These are phyloP conservation scores for Chrysoporthe austroafricana DNA, from an alignment of 2,329 filamentous ascomycete genomes.

Conservation along the genomic window DNA sequence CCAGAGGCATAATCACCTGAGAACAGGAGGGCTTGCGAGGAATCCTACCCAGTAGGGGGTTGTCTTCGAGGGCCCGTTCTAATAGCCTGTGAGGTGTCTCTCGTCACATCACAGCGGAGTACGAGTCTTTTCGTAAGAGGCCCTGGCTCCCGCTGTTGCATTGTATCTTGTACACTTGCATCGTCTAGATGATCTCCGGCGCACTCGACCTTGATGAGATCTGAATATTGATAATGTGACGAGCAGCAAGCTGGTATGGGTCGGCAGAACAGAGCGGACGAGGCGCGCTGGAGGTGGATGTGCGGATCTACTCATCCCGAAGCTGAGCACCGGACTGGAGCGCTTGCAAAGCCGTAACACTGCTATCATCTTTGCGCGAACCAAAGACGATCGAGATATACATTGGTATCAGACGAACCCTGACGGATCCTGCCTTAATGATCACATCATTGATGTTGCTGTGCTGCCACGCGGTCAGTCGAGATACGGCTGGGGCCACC, in stretches of 20 bases:
- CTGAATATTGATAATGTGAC: not conserved
- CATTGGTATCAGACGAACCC: not conserved
- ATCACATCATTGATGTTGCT: not conserved
- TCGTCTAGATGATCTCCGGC: not conserved
- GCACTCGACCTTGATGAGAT: not conserved
- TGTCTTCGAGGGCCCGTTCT: not conserved
- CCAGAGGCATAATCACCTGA: not conserved
- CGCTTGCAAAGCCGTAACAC: not conserved
- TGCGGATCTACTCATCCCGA: not conserved
- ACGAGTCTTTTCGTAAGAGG: not conserved
- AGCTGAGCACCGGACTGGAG: not conserved
- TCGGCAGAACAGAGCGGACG: not conserved
- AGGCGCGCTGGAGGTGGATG: not conserved
- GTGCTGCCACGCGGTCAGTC: not conserved
- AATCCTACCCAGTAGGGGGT: not conserved
- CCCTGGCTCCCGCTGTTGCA: not conserved
- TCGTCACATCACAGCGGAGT: not conserved
- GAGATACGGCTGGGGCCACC: not conserved
- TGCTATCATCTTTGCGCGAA: not conserved
- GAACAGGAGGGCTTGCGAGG: not conserved
- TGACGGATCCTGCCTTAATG: not conserved
- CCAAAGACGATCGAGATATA: not conserved
- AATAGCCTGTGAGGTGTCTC: not conserved
- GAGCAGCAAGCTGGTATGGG: not conserved
- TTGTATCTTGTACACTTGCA: not conserved